Percentiles rank a stretch among this genome's conserved stretches.
Evolutionary conservation across 2,329 filamentous ascomycete species (phyloP).

Genomic region (Fusarium pilosicola): DNA sequence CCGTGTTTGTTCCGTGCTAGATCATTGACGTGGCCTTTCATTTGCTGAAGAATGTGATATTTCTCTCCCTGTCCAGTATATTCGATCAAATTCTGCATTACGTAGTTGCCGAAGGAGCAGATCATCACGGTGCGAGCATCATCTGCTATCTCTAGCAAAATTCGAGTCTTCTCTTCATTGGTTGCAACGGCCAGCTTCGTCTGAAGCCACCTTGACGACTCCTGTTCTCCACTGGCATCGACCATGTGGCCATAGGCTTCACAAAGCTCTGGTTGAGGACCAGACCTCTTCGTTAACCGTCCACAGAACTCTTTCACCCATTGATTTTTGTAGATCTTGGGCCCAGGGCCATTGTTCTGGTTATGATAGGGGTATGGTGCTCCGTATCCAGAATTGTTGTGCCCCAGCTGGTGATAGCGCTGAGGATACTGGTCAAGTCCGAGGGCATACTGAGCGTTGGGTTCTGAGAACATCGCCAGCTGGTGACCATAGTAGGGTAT

Average conservation of each 20-base stretch:
- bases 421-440: slow-evolving; percentile 52
- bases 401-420: slow-evolving; percentile 44
- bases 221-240: slow-evolving; percentile 95
- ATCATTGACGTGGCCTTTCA: slow-evolving; percentile 84
- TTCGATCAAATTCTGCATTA: slow-evolving; percentile 97
- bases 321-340: slow-evolving; percentile 50
- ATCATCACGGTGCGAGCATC: slow-evolving; percentile 92
- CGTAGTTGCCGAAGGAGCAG: slow-evolving; percentile 97
- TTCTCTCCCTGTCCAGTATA: slow-evolving; percentile 96
- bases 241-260: slow-evolving; percentile 90
- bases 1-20: slow-evolving; percentile 91
- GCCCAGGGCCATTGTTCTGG: slow-evolving; percentile 56
- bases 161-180: slow-evolving; percentile 91
- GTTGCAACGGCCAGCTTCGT: slow-evolving; percentile 91
- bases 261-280: slow-evolving; percentile 80
- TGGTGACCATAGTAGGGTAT: slow-evolving; percentile 47
- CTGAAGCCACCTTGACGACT: slow-evolving; percentile 95
- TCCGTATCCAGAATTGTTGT: slow-evolving; percentile 43
- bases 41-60: slow-evolving; percentile 82
- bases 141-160: slow-evolving; percentile 86
- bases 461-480: slow-evolving; percentile 43
- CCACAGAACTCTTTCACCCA: not conserved
- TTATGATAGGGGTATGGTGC: slow-evolving; percentile 58
- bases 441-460: slow-evolving; percentile 49
- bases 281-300: slow-evolving; percentile 68